Evolutionary conservation across 208 protist genomes (phyloP), one percentile per base, ranked within the genome.

Genomic region (Leptomonas pyrrhocoris): DNA sequence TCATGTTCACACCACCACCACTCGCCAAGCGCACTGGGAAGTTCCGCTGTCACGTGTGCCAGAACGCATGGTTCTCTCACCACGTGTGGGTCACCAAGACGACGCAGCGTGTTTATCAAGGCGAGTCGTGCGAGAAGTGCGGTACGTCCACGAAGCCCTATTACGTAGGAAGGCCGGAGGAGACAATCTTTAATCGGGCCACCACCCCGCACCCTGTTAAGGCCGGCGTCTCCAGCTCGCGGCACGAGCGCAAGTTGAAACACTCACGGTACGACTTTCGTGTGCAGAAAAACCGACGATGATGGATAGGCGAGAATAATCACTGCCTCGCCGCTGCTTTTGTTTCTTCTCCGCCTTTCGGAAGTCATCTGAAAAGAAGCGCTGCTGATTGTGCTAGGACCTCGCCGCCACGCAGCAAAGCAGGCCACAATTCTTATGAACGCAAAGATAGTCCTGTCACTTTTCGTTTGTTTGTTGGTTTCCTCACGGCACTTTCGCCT

Each of bases 71-170:
- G 90, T 70, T 74, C 21, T 95, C 89, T 11, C 70, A 86, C 28
- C 74, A 83, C 59, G 86, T 96, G 31, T 96, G 92, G 92, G 89
- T 96, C 25, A 96, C 92, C 9, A 89, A 90, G 62, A 93, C 88
- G 19, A 96, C 92, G 18, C 89, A 96, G 74, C 76, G 83, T 1
- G 86, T 90, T n/a, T 96, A 96, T 69, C 92, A 96, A 46, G 92
- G 92, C 8, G 88, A 96, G 75, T 89, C 85, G 15, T 96, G 92
- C 63, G 86, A 91, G 28, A 38, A 78, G 25, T 96, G 92, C 51
- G 92, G 92, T 13, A 90, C 88, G 12, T 93, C 85, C 2, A 83
- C 74, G 46, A 96, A 96, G 74, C 92, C 92, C n/a, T 96, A 87
- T 73, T 96, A 94, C 74, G 80, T 96, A 23, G 89, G 88, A 8